Evolutionary conservation across 2,329 filamentous ascomycete genomes (phyloP).

Genomic region (Epichloe bromicola): DNA sequence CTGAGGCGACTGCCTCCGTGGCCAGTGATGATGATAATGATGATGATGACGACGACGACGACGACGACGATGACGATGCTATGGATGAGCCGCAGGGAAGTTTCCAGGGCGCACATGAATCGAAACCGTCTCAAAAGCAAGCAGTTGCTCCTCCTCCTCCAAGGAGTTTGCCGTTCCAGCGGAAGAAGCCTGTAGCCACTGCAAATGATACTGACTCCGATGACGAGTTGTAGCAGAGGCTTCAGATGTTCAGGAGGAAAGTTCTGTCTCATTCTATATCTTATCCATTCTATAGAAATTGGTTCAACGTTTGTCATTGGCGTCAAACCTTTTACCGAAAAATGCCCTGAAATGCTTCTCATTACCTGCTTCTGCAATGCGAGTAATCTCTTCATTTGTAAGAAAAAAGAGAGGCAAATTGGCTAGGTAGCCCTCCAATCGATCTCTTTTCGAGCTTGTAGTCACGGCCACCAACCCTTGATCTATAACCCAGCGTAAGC

Average conservation of each 20-base stretch:
- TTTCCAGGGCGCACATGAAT: not conserved
- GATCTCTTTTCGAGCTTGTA: conserved; percentile 44
- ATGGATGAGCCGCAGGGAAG: not conserved
- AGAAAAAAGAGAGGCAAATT: conserved; percentile 43
- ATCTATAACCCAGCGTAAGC: conserved; percentile 47
- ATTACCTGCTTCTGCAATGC: conserved; percentile 41
- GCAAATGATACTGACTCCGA: conserved; percentile 41
- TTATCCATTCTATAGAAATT: not conserved
- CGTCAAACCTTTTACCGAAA: conserved; percentile 40
- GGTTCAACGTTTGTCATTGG: conserved; percentile 30
- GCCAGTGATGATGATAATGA: conserved; percentile 29
- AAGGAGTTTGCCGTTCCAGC: conserved; percentile 33
- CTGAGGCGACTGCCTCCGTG: conserved; percentile 27
- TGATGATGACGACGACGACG: conserved; percentile 18
- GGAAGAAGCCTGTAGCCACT: conserved; percentile 14
- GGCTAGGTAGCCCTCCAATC: conserved; percentile 42
- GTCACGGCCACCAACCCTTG: conserved; percentile 46
- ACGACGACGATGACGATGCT: not conserved
- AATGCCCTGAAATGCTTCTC: conserved; percentile 50
- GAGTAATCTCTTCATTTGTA: conserved; percentile 42
- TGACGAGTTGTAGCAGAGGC: conserved; percentile 33
- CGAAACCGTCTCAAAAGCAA: conserved; percentile 10
- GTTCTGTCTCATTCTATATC: not conserved
- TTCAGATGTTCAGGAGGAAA: not conserved
- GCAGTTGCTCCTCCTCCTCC: conserved; percentile 24